These are phyloP conservation scores for Pichia thaimueangensis DNA, from an alignment of 805 yeast species.

Conservation along the genomic window DNA sequence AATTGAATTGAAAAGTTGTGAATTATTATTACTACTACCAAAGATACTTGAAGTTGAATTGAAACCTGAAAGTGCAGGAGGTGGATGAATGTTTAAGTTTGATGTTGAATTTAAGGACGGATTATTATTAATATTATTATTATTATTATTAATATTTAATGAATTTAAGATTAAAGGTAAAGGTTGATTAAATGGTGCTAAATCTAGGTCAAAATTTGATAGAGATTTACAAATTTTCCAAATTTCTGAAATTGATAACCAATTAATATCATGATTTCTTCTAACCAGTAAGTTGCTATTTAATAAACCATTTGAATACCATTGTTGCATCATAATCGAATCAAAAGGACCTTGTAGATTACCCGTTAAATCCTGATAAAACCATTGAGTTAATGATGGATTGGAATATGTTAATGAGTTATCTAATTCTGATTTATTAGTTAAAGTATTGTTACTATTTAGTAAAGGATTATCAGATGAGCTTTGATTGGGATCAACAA, in stretches of 20 bases:
- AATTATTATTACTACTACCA: constrained; percentile 7
- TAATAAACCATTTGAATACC: constrained; percentile 62
- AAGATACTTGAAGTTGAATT: constrained; percentile 16
- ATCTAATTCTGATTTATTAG: not conserved
- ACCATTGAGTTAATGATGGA: constrained; percentile 39
- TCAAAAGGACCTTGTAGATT: constrained; percentile 77
- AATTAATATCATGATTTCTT: constrained; percentile 49
- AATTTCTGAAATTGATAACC: constrained; percentile 47
- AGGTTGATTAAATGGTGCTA: constrained; percentile 7
- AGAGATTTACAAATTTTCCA: constrained; percentile 13
- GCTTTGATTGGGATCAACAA: not conserved
- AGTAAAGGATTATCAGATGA: constrained; percentile 1
- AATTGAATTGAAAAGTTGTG: constrained; percentile 1
- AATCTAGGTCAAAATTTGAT: not conserved
- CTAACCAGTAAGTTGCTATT: constrained; percentile 48
- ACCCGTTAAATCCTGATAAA: constrained; percentile 64
- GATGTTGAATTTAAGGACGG: too few species aligned
- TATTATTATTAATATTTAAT: not conserved
- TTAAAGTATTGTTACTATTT: not conserved
- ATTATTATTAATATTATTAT: not conserved
- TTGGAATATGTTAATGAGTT: not conserved
- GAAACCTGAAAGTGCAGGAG: constrained; percentile 11
- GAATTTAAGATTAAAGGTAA: not conserved
- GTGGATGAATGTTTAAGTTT: too few species aligned
- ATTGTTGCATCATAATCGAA: constrained; percentile 68